Evolutionary conservation across 305 asterid genomes (phyloP), one percentile per base, ranked within the genome.

Genomic region (Fraxinus dipetala): DNA sequence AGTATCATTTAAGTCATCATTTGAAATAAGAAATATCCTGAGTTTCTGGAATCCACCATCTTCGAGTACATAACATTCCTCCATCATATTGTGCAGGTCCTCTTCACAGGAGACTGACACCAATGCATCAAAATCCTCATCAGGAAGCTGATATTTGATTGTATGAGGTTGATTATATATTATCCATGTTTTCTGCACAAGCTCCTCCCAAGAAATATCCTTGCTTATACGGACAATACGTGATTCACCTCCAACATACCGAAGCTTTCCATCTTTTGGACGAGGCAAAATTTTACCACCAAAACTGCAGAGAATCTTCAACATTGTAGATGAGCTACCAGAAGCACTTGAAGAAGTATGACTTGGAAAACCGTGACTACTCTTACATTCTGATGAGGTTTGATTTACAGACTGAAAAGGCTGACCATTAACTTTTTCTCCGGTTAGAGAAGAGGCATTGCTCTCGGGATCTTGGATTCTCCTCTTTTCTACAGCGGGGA

Each of bases 111-210:
- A 92, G 73, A 95, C 97, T 32, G 98, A 91, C 31, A 95, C 98
- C 89, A 95, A 85, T n/a, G 98, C 91, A 85, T 95, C 98, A 80
- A 94, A 96, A 86, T 93, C 98, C 93, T 94, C 98, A n/a, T 93
- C 98, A 59, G 98, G 98, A 88, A 95, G 98, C 92, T 95, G 98
- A 83, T 95, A 95, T 82, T 90, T 95, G 72, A 95, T 88, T 9
- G 86, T 86, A 88, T 85, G 91, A 80, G 94, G 88, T 84, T 89
- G 86, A 74, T 75, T 84, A 77, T 87, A 90, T 34, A 91, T 84
- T 11, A 87, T 36, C 84, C 83, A 59, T 31, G 95, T 83, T 90
- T 89, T 95, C 83, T 88, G 94, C 90, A 86, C 82, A 77, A 95
- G 90, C 82, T 91, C 97, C 76, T 84, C 89, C 92, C 93, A 95